Conservation (phyloP, 495 filamentous ascomycete species). For the Pyronema domesticum region DNA sequence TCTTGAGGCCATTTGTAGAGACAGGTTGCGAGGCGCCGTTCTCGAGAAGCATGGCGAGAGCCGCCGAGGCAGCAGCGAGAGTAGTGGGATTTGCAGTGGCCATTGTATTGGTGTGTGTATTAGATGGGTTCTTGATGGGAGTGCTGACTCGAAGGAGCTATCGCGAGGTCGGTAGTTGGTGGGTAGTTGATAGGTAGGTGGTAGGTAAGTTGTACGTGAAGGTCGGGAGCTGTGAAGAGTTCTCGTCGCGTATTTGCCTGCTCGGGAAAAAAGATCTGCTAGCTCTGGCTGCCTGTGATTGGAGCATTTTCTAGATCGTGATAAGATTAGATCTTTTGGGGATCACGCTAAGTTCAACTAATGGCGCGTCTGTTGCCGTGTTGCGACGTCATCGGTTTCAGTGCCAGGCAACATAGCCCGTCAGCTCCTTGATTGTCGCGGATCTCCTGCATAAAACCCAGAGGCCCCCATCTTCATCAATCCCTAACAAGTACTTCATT, state of each 20-base stretch:
- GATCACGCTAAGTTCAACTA: neutral
- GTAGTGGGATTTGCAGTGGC: neutral
- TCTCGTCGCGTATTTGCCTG: neutral
- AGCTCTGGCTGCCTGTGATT: no score
- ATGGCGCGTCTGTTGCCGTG: neutral
- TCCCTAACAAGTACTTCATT: neutral
- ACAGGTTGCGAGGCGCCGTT: neutral
- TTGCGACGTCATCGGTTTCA: conserved; percentile 3
- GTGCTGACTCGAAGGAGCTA: neutral
- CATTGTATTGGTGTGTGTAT: neutral
- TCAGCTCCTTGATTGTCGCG: neutral
- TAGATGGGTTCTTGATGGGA: neutral
- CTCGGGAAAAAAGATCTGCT: neutral
- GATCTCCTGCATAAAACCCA: neutral
- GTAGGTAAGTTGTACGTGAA: neutral
- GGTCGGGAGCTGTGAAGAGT: neutral
- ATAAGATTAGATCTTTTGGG: no score
- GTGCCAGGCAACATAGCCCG: neutral
- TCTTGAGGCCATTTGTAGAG: neutral
- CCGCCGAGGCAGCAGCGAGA: neutral
- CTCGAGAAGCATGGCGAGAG: neutral
- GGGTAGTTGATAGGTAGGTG: neutral
- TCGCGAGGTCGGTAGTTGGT: neutral
- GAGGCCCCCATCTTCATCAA: neutral
- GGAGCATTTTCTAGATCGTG: no score